A percentile compares a stretch with the other conserved stretches of the same genome.
phyloP scores from a whole-genome alignment of 1,139 yeast species.

The Candida anutae region DNA sequence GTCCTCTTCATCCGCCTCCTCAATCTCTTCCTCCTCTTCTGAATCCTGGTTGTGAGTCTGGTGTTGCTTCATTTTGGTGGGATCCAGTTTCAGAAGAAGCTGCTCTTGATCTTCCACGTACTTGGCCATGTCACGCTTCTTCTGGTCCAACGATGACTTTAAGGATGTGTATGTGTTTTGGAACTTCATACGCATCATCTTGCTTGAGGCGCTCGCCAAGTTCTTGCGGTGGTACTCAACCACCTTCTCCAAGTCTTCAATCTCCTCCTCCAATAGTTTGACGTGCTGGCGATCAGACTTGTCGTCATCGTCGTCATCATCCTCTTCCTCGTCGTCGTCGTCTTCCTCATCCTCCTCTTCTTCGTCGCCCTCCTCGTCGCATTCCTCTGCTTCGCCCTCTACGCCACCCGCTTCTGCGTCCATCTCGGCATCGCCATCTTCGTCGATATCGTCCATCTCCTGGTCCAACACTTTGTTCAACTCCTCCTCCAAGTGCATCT shows the following conservation, averaged over 20 bases:
- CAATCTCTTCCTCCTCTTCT: constrained; percentile 13
- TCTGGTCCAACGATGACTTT: constrained; percentile 75
- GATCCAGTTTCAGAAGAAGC: constrained; percentile 12
- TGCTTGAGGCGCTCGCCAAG: constrained; percentile 72
- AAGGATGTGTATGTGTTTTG: constrained; percentile 74
- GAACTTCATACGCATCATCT: constrained; percentile 82
- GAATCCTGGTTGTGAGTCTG: constrained; percentile 8
- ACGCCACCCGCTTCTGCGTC: constrained; percentile 12
- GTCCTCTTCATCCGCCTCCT: constrained; percentile 6
- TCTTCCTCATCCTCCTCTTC: constrained; percentile 23
- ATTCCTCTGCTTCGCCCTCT: constrained; percentile 10
- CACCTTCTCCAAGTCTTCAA: constrained; percentile 72
- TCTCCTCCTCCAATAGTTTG: constrained; percentile 77
- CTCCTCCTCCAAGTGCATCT: constrained; percentile 27
- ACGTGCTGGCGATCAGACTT: constrained; percentile 52
- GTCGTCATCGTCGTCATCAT: constrained; percentile 22
- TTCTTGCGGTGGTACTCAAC: constrained; percentile 71
- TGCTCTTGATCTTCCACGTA: constrained; percentile 21
- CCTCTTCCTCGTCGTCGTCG: constrained; percentile 21
- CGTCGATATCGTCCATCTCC: constrained; percentile 6
- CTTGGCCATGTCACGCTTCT: constrained; percentile 58
- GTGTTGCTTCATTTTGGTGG: constrained; percentile 8
- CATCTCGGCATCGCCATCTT: constrained; percentile 8
- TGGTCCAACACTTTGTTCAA: constrained; percentile 31
- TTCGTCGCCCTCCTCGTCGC: constrained; percentile 16